Evolutionary conservation across 768 basidiomycete species (phyloP), one percentile per base, ranked within the genome.

Genomic region (Mycena sanguinolenta): DNA sequence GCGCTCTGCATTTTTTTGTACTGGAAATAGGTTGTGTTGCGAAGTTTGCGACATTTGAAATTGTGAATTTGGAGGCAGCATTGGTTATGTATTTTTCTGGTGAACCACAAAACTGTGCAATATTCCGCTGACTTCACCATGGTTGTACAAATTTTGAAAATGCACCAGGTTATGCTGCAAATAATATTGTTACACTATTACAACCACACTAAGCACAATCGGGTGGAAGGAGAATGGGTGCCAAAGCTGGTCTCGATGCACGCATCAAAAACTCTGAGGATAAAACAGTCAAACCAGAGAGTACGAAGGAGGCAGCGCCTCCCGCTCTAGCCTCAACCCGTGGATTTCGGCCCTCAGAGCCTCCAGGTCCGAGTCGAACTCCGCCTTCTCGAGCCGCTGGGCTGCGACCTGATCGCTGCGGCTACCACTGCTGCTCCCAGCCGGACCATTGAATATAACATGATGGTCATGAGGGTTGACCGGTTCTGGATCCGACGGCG

Each of bases 401-500:
- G 58, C 36, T 58, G 28, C 58, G 44, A 61, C 42, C 59, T 21
- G 12, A 28, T 25, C 44, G 59, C 44, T 49, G 17, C 44, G 28
- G 32, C 30, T 61, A 61, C 46, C 44, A 49, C 46, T 34, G 34
- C 59, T 61, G 25, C 58, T 44, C 42, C 42, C 42, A 25, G 42
- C 28, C 58, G 42, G 23, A 60, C 39, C 27, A 28, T 3, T 60
- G 58, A 46, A 60, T 19, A 13, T 21, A 21, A 36, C 57, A 58
- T 36, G 38, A 25, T 54, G 32, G 36, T 36, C 57, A 58, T 8
- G 36, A 30, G 36, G 58, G 39, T 59, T 4, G 39, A 59, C 14
- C 17, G 58, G 39, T 59, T 59, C 58, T 61, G 59, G 28, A 61
- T 49, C 58, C 59, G 59, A 61, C 23, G 25, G 59, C 44, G 34